Evolutionary conservation across 208 protist species (phyloP).

Genomic region (Acanthamoeba castellanii): DNA sequence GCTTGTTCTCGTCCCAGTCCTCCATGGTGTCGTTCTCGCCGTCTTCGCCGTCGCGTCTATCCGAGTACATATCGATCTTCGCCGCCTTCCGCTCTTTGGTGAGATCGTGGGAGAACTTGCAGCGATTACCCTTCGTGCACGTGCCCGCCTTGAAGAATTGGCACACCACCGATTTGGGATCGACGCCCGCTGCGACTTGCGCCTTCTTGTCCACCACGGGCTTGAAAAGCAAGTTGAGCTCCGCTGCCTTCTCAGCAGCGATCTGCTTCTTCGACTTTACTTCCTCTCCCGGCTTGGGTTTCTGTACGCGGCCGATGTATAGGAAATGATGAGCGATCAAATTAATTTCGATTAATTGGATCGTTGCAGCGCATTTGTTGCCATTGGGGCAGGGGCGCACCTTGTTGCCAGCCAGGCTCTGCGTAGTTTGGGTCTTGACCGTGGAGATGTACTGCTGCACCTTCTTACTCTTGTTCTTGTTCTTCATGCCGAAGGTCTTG

Average conservation of each 20-base stretch:
- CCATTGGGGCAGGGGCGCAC: not conserved
- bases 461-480: slow-evolving; percentile 90
- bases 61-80: slow-evolving; percentile 89
- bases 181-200: slow-evolving; percentile 82
- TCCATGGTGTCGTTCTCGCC: slow-evolving; percentile 82
- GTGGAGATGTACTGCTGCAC: slow-evolving; percentile 71
- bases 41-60: slow-evolving; percentile 75
- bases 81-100: slow-evolving; percentile 78
- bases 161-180: slow-evolving; percentile 90
- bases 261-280: slow-evolving; percentile 81
- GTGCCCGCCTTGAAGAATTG: slow-evolving; percentile 88
- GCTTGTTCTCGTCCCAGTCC: slow-evolving; percentile 85
- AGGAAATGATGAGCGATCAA: not conserved
- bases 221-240: slow-evolving; percentile 68
- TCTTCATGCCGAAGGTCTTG: slow-evolving; percentile 92
- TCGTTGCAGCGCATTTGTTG: not conserved
- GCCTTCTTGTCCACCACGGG: slow-evolving; percentile 35
- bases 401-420: not conserved
- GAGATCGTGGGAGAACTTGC: slow-evolving; percentile 90
- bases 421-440: slow-evolving; percentile 13
- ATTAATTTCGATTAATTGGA: not conserved
- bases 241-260: slow-evolving; percentile 30
- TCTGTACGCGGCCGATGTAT: not conserved
- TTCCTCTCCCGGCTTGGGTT: not conserved
- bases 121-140: slow-evolving; percentile 88